These are phyloP conservation scores for Wallacemonas sp. DNA, from an alignment of 208 protist species.

Conservation along the genomic window DNA sequence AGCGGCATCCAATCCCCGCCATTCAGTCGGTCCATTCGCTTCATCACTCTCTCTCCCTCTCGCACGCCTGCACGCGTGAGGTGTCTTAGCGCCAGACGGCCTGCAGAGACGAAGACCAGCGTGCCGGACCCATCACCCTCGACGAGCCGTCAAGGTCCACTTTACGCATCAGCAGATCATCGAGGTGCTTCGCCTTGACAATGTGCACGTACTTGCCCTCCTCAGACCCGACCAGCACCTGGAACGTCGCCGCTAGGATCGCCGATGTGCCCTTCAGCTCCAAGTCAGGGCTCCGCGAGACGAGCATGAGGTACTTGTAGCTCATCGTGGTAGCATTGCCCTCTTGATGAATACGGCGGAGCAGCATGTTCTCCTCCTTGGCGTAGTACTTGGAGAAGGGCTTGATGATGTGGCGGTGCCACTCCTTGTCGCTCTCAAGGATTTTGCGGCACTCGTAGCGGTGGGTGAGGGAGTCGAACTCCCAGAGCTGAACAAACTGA, in stretches of 20 bases:
- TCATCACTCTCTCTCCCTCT: background rate
- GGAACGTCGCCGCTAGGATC: constrained; percentile 68
- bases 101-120: constrained; percentile 59
- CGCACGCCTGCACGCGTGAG: too few species aligned
- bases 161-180: constrained; percentile 50
- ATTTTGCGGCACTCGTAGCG: constrained; percentile 51
- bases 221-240: constrained; percentile 45
- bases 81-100: constrained; percentile 71
- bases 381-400: constrained; percentile 29
- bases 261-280: constrained; percentile 45
- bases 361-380: constrained; percentile 51
- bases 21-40: too few species aligned
- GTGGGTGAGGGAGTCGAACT: constrained; percentile 74
- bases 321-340: constrained; percentile 60
- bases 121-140: constrained; percentile 64
- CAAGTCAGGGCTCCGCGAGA: constrained; percentile 53
- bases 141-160: constrained; percentile 40
- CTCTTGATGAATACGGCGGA: constrained; percentile 61
- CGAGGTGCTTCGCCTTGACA: constrained; percentile 64
- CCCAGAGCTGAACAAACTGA: constrained; percentile 72
- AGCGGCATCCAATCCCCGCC: too few species aligned
- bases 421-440: constrained; percentile 60
- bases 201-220: constrained; percentile 77
- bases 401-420: constrained; percentile 42
- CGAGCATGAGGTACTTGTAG: constrained; percentile 78